A percentile compares a stretch with the other conserved stretches of the same genome.
Conservation (phyloP, 257 asterid genomes). For the Datura wrightii region DNA sequence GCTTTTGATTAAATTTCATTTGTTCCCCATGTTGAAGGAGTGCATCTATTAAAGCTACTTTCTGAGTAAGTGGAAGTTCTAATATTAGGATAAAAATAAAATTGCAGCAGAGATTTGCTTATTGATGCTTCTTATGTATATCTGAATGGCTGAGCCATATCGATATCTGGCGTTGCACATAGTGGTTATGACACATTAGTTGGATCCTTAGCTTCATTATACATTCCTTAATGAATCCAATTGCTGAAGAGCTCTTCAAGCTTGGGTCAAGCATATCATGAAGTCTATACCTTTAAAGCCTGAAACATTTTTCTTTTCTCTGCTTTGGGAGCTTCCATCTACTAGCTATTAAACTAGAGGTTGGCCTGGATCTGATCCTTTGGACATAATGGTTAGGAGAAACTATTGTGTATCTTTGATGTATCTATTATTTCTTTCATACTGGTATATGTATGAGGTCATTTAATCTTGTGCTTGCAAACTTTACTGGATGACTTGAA, state of each 20-base stretch:
- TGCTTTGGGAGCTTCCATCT: not conserved
- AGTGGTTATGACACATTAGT: not conserved
- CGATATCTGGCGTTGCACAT: not conserved
- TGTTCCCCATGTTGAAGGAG: not conserved
- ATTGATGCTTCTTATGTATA: constrained; percentile 6
- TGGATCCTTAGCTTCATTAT: constrained; percentile 19
- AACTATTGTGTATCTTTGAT: not conserved
- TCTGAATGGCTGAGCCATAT: not conserved
- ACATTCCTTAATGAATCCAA: not conserved
- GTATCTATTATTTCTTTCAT: constrained; percentile 7
- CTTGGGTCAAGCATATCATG: constrained; percentile 11
- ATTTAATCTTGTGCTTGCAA: constrained; percentile 22
- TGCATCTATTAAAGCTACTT: constrained; percentile 8
- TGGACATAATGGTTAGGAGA: not conserved
- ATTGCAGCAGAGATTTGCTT: not conserved
- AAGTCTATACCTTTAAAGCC: constrained; percentile 19
- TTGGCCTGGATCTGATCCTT: not conserved
- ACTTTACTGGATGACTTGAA: not conserved
- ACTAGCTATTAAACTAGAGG: constrained; percentile 19
- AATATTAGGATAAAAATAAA: not conserved
- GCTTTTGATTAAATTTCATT: constrained; percentile 25
- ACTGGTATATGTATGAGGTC: not conserved
- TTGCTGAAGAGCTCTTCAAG: not conserved
- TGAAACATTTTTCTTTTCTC: constrained; percentile 1
- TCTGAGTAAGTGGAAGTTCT: not conserved